Evolutionary conservation across 23 red algal species (phyloP), one percentile per base, ranked within the genome.

Genomic region (Gracilaria domingensis): DNA sequence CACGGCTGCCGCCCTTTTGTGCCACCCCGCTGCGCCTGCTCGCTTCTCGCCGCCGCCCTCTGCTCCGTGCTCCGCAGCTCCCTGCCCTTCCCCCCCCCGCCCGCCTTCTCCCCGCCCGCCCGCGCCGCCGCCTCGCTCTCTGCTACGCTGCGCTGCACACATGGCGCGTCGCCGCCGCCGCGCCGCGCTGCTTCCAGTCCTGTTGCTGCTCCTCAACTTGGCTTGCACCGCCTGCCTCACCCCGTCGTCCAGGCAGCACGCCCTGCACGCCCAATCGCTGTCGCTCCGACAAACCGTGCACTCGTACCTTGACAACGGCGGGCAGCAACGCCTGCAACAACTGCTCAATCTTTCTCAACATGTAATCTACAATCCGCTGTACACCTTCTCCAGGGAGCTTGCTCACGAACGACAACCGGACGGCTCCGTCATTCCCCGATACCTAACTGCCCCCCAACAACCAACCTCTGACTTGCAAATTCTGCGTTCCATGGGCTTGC

Each of bases 291-390:
- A 26, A 9, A 75, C 39, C 13, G 83, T 87, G 24, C 66, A 75
- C 42, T 39, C 42, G 8, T 87, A 87, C 34, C 83, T 87, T 54
- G 14, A 55, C 9, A 87, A 74, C 38, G 83, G 83, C 30, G 83
- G 83, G 11, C 69, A 87, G 12, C 66, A 72, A 75, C 34, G 64
- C n/a, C 20, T 54, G 25, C 65, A 75, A 60, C 9, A 75, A 51
- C 37, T 66, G 18, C 55, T 87, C 83, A 73, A 73, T 42, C 62
- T 87, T 1, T 26, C 60, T 23, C 64, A 36, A 3, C 32, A 75
- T 73, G 83, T 87, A 45, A 18, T 66, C 30, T 73, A 73, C 69
- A 87, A 87, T 66, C 83, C 83, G 12, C 69, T 87, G 12, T 39
- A 59, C 25, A 54, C 64, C 37, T 73, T 87, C 40, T 24, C 62